Evolutionary conservation across 1,284 basidiomycete genomes (phyloP).

Genomic region (Takashimella koratensis): DNA sequence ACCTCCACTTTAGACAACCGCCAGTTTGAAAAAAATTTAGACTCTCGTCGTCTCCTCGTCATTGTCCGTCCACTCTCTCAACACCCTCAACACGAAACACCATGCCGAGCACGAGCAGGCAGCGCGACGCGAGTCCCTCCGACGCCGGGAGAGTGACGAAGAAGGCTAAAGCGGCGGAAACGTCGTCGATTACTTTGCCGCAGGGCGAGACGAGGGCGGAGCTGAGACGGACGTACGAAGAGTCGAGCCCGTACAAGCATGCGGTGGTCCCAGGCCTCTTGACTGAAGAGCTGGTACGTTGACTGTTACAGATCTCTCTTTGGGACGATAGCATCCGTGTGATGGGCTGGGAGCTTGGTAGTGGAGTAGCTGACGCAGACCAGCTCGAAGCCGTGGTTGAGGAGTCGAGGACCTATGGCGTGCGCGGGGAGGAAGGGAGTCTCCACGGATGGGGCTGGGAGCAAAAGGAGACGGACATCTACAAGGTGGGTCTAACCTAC

Average conservation of each 20-base stretch:
- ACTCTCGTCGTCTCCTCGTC: background rate
- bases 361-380: slow-evolving; percentile 10
- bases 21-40: slow-evolving; percentile 1
- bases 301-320: slow-evolving; percentile 1
- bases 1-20: slow-evolving; percentile 3
- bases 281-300: slow-evolving; percentile 71
- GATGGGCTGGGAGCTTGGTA: slow-evolving; percentile 4
- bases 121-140: slow-evolving; percentile 18
- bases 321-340: background rate
- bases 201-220: slow-evolving; percentile 14
- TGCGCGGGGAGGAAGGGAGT: slow-evolving; percentile 44
- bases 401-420: slow-evolving; percentile 45
- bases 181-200: slow-evolving; percentile 28
- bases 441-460: slow-evolving; percentile 66
- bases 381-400: slow-evolving; percentile 68
- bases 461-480: slow-evolving; percentile 98
- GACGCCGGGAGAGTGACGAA: slow-evolving; percentile 16
- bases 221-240: slow-evolving; percentile 54
- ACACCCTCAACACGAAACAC: slow-evolving; percentile 1
- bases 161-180: slow-evolving; percentile 20
- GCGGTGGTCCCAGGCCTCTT: slow-evolving; percentile 78
- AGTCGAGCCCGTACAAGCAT: slow-evolving; percentile 75
- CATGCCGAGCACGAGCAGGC: slow-evolving; percentile 29
- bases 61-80: background rate
- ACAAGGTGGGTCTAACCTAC: slow-evolving; percentile 67